Evolutionary conservation across 805 yeast species (phyloP).

Genomic region (Metschnikowia santaceciliae): DNA sequence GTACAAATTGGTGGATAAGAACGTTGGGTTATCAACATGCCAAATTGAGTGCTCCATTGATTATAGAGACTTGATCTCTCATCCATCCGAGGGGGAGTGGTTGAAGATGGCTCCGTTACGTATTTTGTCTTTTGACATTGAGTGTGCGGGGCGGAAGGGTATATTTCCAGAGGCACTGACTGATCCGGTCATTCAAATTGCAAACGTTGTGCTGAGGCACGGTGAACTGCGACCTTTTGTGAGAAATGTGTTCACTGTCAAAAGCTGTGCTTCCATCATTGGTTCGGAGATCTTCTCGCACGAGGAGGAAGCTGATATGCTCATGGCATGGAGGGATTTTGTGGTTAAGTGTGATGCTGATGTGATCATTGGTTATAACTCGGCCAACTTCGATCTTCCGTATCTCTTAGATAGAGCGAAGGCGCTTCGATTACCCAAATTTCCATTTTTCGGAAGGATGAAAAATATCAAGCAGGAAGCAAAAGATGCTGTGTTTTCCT

Average conservation of each 20-base stretch:
- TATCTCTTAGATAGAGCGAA: conserved; percentile 84
- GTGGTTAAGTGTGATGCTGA: conserved; percentile 87
- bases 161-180: conserved; percentile 91
- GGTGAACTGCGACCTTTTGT: conserved; percentile 89
- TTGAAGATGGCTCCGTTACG: conserved; percentile 89
- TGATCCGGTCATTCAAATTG: conserved; percentile 96
- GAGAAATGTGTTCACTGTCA: conserved; percentile 89
- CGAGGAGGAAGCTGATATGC: conserved; percentile 75
- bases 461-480: conserved; percentile 65
- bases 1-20: conserved; percentile 50
- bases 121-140: conserved; percentile 92
- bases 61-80: conserved; percentile 67
- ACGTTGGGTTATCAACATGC: conserved; percentile 55
- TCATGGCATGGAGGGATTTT: conserved; percentile 82
- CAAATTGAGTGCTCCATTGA: conserved; percentile 79
- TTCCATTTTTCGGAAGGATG: conserved; percentile 87
- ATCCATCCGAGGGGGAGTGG: conserved; percentile 91
- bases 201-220: conserved; percentile 82
- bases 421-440: conserved; percentile 59
- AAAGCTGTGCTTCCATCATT: conserved; percentile 87
- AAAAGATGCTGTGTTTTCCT: conserved; percentile 78
- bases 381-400: conserved; percentile 92
- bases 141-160: conserved; percentile 97
- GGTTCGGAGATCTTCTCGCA: conserved; percentile 86
- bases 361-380: conserved; percentile 94